phyloP scores from a whole-genome alignment of 1,284 basidiomycete species.

The Ganoderma lucidum region DNA sequence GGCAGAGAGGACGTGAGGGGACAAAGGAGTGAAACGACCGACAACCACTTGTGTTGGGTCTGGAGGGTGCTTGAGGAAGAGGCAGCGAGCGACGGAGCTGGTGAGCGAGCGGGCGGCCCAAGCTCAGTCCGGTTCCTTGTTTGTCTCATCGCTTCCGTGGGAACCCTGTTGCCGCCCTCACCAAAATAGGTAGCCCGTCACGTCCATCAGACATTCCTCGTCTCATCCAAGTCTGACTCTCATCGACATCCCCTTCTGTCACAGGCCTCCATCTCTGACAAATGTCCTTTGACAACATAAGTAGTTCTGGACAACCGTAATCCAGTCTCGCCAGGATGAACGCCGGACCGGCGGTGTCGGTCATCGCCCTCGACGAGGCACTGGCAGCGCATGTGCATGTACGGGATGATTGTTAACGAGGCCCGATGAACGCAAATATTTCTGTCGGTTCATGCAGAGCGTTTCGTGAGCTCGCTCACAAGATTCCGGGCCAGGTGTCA shows the following conservation, averaged over 20 bases:
- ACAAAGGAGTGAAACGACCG: constrained; percentile 35
- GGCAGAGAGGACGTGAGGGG: constrained; percentile 16
- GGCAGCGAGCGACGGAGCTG: constrained; percentile 15
- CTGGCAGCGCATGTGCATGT: background rate
- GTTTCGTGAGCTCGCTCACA: background rate
- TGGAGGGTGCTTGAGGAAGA: constrained; percentile 20
- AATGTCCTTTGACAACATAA: background rate
- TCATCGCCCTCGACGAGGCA: background rate
- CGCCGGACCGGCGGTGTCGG: background rate
- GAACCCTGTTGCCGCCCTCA: constrained; percentile 30
- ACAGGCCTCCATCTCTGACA: background rate
- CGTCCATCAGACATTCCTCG: constrained; percentile 9
- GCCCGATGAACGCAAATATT: background rate
- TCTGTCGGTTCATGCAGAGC: background rate
- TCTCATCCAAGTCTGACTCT: background rate
- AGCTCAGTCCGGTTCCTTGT: constrained; percentile 24
- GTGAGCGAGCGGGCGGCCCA: constrained; percentile 5
- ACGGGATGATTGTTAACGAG: background rate
- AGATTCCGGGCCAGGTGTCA: background rate
- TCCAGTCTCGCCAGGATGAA: background rate
- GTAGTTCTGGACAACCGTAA: background rate
- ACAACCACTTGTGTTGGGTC: constrained; percentile 35
- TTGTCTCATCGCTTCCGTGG: constrained; percentile 34
- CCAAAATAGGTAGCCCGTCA: constrained; percentile 8
- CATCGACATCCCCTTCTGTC: too few species aligned